Conservation (phyloP, 768 basidiomycete genomes). For the Lactarius hengduanensis region DNA sequence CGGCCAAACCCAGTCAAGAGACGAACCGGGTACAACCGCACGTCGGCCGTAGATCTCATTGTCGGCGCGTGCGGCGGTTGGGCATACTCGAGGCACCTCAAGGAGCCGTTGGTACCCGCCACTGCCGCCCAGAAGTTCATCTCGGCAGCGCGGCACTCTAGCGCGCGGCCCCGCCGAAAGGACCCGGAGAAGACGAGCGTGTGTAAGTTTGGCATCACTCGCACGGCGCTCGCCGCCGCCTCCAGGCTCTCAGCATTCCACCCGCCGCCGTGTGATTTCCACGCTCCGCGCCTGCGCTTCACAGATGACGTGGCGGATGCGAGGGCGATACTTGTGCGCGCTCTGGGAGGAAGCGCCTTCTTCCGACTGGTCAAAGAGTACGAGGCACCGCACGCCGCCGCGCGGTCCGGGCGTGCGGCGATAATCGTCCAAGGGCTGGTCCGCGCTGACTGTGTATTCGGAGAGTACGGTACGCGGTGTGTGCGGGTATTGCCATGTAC, state of each 20-base stretch:
- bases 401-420: conserved; percentile 10
- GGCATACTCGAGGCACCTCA: conserved; percentile 1
- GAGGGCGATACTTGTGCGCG: not conserved
- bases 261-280: not conserved
- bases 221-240: conserved; percentile 11
- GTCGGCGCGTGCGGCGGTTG: not conserved
- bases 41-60: not conserved
- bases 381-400: conserved; percentile 12
- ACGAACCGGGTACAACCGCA: conserved; percentile 7
- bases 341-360: conserved; percentile 8
- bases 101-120: not conserved
- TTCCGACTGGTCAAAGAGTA: conserved; percentile 11
- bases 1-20: no score
- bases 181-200: conserved; percentile 5
- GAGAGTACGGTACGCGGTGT: conserved; percentile 21
- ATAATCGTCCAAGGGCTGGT: conserved; percentile 9
- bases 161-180: not conserved
- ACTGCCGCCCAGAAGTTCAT: conserved; percentile 8
- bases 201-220: conserved; percentile 10
- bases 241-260: not conserved
- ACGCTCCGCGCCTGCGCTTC: no score
- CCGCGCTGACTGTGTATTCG: conserved; percentile 7
- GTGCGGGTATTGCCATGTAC: conserved; percentile 17
- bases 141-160: not conserved
- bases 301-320: not conserved